These are phyloP conservation scores for Cryomyces minteri DNA, from an alignment of 495 filamentous ascomycete genomes.

Conservation along the genomic window DNA sequence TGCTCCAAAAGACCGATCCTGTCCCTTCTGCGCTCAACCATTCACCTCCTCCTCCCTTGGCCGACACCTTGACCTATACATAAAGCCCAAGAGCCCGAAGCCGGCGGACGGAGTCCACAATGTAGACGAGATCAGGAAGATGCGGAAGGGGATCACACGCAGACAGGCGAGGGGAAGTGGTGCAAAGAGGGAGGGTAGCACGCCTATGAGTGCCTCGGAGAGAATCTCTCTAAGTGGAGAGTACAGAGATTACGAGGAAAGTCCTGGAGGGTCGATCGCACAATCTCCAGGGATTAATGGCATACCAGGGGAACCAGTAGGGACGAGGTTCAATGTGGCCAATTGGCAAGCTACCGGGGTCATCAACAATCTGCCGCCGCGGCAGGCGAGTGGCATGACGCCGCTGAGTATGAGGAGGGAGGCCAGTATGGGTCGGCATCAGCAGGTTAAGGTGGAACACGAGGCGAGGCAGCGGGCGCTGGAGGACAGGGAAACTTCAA, in stretches of 20 bases:
- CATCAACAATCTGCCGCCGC: conserved; percentile 53
- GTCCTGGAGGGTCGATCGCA: too few species aligned
- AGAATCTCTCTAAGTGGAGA: too few species aligned
- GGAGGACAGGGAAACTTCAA: conserved; percentile 50
- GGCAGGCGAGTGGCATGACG: conserved; percentile 18
- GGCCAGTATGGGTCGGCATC: conserved; percentile 19
- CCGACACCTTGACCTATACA: conserved; percentile 77
- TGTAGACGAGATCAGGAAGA: conserved; percentile 66
- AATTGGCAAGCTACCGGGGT: conserved; percentile 70
- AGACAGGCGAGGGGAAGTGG: conserved; percentile 33
- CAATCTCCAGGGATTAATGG: too few species aligned
- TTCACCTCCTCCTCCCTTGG: conserved; percentile 91
- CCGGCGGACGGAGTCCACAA: conserved; percentile 70
- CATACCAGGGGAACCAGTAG: conserved; percentile 20
- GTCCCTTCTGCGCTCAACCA: conserved; percentile 65
- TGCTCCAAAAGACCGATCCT: conserved; percentile 57
- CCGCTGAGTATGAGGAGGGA: conserved; percentile 22
- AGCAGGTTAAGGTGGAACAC: conserved; percentile 35
- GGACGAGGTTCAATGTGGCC: conserved; percentile 37
- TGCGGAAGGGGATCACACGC: conserved; percentile 67
- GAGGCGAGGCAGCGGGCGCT: conserved; percentile 35
- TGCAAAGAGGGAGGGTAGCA: neutral
- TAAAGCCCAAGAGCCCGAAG: conserved; percentile 73
- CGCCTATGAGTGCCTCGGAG: neutral
- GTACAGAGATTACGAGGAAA: too few species aligned